Evolutionary conservation across 2,329 filamentous ascomycete genomes (phyloP), one percentile per base, ranked within the genome.

Genomic region (Beauveria sp.): DNA sequence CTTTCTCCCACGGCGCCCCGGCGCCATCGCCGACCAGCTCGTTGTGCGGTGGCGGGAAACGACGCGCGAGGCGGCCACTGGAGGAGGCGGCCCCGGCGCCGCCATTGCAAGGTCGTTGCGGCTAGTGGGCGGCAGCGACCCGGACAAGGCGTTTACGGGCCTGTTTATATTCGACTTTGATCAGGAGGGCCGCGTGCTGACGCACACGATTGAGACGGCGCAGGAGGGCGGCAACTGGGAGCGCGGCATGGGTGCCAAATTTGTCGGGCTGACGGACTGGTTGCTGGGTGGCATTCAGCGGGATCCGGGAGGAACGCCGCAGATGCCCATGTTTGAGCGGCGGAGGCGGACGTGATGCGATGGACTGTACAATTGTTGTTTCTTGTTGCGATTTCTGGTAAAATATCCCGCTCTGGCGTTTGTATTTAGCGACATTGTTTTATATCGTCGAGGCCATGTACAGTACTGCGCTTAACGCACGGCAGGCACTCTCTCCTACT

Each of bases 101-200:
- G 77, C 75, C 65, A 74, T 75, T 66, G 76, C 70, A 68, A 84
- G 56, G 79, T 83, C 20, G 74, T 80, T 66, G 14, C 68, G 69
- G 20, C 70, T 74, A 34, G 66, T 66, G 66, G 28, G 71, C 5
- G 65, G 67, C 22, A 71, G 69, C 4, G 83, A 84, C 61, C 82
- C 84, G 55, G 83, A 84, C 64, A 88, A 90, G 69, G 89, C 93
- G 70, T 98, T 98, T 68, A 90, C 87, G 1, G 95, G 95, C 0
- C 75, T 98, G 12, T 99, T 98, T 75, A 88, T 96, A 63, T 99
- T 99, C 73, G 91, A 96, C 66, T 99, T 99, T 72, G 95, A 98
- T 70, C 81, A 86, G 52, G 84, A 96, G 68, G 95, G 95, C 1
- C 83, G 91, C 65, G 86, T 99, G 42, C 76, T 89, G 53, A 91